Evolutionary conservation across 345 rosid species (phyloP).

Genomic region (Sonneratia alba): DNA sequence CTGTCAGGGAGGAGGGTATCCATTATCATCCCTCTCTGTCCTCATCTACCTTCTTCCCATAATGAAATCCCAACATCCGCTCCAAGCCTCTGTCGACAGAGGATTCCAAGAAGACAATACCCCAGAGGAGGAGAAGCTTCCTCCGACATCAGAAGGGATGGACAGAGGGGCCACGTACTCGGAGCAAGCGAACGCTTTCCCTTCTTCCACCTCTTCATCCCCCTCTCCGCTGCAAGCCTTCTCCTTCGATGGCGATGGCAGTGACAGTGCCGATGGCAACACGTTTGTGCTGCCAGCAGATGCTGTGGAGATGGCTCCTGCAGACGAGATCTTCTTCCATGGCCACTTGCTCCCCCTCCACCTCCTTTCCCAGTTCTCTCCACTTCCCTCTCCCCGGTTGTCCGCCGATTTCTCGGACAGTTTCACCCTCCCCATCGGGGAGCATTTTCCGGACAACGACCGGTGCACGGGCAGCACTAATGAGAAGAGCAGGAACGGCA

Average conservation of each 20-base stretch:
- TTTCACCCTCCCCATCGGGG: slow-evolving; percentile 40
- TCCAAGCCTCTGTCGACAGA: background rate
- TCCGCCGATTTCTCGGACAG: slow-evolving; percentile 47
- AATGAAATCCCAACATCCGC: background rate
- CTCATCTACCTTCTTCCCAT: background rate
- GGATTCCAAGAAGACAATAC: background rate
- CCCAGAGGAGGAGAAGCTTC: background rate
- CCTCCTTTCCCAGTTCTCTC: slow-evolving; percentile 84
- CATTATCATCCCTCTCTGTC: background rate
- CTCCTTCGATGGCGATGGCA: background rate
- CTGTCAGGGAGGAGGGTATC: too few relatives aligned
- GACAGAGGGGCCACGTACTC: background rate
- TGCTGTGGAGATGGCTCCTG: slow-evolving; percentile 87
- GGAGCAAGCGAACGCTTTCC: slow-evolving; percentile 2
- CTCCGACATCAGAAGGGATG: too few relatives aligned
- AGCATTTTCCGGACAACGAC: slow-evolving; percentile 15
- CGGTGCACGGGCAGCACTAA: background rate
- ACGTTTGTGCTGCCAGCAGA: background rate
- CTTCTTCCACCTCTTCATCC: background rate
- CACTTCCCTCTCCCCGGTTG: slow-evolving; percentile 38
- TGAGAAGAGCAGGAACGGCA: background rate
- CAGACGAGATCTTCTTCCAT: slow-evolving; percentile 95
- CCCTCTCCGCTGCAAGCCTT: background rate
- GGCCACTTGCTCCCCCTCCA: slow-evolving; percentile 7
- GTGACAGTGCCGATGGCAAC: background rate